Conservation (phyloP, 73 alveolate species). For the Breviolum minutum region DNA sequence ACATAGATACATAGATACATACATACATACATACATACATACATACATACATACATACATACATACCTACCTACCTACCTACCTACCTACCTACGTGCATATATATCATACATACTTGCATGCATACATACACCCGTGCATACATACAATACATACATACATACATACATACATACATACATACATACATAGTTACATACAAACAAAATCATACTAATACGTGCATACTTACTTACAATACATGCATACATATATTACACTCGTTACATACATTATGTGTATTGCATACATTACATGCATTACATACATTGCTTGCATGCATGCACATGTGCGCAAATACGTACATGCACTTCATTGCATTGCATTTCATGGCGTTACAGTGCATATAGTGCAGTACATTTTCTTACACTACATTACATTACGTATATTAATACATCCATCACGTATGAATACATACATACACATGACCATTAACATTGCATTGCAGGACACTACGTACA, state of each 20-base stretch:
- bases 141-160: background rate
- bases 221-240: too few species aligned
- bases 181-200: background rate
- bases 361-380: background rate
- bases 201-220: too few species aligned
- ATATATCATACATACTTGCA: background rate
- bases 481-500: too few species aligned
- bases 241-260: too few species aligned
- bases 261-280: too few species aligned
- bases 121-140: background rate
- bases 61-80: background rate
- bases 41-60: background rate
- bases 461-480: background rate
- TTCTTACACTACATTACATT: background rate
- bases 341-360: background rate
- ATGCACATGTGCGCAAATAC: background rate
- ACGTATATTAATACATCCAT: background rate
- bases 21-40: background rate
- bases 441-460: background rate
- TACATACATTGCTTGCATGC: too few species aligned
- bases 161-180: background rate
- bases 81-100: background rate
- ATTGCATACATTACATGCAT: too few species aligned
- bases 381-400: background rate
- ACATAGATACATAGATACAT: background rate